Percentiles rank a stretch among this genome's conserved stretches.
Evolutionary conservation across 129 eudicot species (phyloP).

Genomic region (Chrysanthemum makinoi): DNA sequence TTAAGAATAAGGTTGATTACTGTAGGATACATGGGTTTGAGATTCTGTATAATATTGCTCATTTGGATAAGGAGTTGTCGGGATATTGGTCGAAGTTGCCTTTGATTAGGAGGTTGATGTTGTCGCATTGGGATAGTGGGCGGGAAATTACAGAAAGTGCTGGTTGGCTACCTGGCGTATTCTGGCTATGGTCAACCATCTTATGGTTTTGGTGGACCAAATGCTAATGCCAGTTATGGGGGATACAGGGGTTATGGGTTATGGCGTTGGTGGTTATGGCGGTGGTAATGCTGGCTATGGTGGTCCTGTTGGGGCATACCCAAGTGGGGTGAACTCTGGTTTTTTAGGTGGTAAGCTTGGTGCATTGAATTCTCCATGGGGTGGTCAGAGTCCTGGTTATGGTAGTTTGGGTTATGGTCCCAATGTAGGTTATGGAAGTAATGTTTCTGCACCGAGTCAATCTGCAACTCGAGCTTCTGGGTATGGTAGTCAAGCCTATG

Average conservation of each 20-base stretch:
- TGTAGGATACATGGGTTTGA: constrained; percentile 96
- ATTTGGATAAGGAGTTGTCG: constrained; percentile 77
- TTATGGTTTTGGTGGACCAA: constrained; percentile 39
- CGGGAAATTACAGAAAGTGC: no score
- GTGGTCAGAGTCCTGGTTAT: constrained; percentile 34
- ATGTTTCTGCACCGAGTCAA: constrained; percentile 39
- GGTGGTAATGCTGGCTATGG: constrained; percentile 31
- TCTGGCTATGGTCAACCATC: constrained; percentile 30
- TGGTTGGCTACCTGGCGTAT: no score
- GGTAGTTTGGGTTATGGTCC: constrained; percentile 30
- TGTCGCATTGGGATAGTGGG: no score
- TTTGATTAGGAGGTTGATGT: constrained; percentile 66
- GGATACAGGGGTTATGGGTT: constrained; percentile 24
- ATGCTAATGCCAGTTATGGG: constrained; percentile 10
- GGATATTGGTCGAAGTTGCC: constrained; percentile 95
- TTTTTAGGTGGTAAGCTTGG: constrained; percentile 6
- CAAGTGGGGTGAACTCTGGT: no score
- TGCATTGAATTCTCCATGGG: constrained; percentile 35
- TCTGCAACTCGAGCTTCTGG: constrained; percentile 37
- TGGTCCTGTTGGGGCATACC: constrained; percentile 10
- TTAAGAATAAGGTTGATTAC: constrained; percentile 92
- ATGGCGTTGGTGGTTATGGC: constrained; percentile 38
- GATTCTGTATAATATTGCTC: constrained; percentile 86
- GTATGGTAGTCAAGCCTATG: constrained; percentile 44
- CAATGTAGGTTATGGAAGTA: constrained; percentile 38